Evolutionary conservation across 805 yeast species (phyloP), one percentile per base, ranked within the genome.

Genomic region (Schizosaccharomyces japonicus): DNA sequence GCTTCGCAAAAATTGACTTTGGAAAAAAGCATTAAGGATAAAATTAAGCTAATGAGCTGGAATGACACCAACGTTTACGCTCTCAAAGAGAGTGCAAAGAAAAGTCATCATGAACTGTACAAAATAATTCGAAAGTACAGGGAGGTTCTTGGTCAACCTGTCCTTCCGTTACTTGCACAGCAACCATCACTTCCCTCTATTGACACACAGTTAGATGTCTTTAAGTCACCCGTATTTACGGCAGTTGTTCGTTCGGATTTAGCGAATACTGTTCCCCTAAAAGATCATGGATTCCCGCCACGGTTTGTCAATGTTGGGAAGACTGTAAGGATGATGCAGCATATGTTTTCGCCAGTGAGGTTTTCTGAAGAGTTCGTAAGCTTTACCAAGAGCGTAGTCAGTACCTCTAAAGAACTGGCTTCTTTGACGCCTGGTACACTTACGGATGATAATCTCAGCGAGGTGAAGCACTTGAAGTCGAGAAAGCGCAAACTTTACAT

Each of bases 11-110:
- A 69, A 58, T 73, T 70, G 55, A 60, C 62, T 2, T 63, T 87
- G 31, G 82, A 77, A 50, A 87, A 85, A 57, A 83, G 83, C 46
- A 72, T 90, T 8, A 69, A 75, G 31, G 98, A 90, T 50, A 77
- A 84, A 3, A 83, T 90, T 39, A 63, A 82, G 42, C 66, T 90
- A 13, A 95, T 98, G 1, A 81, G 94, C 56, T 92, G 96, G 96
- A 84, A 85, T 55, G 99, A 90, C 63, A 85, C 84, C 10, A 92
- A 90, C 56, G 73, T 84, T 40, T 92, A 80, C 57, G 94, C 98
- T 0, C 68, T 90, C 56, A 84, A 82, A 54, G 95, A 85, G 61
- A 82, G 95, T 61, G 90, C 98, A 4, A 75, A 83, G 52, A 73
- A 79, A 45, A 84, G 95, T 0, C 98, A 92, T 57, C 73, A 75